Evolutionary conservation across 169 alveolate species (phyloP).

Genomic region (Babesia ovis): DNA sequence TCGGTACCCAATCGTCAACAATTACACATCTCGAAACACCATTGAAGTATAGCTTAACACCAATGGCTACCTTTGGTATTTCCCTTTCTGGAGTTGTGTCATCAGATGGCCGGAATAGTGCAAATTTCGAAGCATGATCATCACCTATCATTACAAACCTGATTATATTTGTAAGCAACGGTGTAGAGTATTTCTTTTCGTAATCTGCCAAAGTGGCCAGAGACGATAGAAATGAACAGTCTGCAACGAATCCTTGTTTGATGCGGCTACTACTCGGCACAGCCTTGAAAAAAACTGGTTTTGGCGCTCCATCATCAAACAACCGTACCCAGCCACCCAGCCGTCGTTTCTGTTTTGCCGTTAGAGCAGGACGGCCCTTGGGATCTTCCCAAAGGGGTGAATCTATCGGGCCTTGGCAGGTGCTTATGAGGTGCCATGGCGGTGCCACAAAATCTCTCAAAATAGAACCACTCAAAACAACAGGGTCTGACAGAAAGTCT

Average conservation of each 20-base stretch:
- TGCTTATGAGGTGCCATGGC: constrained; percentile 20
- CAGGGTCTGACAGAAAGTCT: not conserved
- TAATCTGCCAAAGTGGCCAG: constrained; percentile 88
- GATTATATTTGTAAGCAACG: constrained; percentile 68
- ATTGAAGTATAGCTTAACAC: constrained; percentile 85
- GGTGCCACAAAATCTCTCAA: constrained; percentile 31
- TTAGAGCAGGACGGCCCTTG: constrained; percentile 73
- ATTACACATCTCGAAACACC: constrained; percentile 88
- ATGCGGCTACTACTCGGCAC: constrained; percentile 74
- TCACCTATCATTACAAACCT: not conserved
- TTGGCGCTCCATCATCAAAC: constrained; percentile 57
- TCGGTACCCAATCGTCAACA: constrained; percentile 91
- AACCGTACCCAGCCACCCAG: constrained; percentile 76
- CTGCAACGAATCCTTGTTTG: constrained; percentile 91
- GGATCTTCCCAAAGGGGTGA: constrained; percentile 79
- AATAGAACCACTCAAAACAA: constrained; percentile 10
- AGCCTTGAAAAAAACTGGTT: constrained; percentile 61
- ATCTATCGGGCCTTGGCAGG: not conserved
- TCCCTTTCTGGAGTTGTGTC: constrained; percentile 63
- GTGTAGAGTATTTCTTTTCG: constrained; percentile 77
- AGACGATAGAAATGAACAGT: constrained; percentile 89
- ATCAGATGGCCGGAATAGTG: not conserved
- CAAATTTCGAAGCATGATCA: not conserved
- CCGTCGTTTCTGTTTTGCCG: constrained; percentile 72
- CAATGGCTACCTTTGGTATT: constrained; percentile 78